Evolutionary conservation across 2,329 filamentous ascomycete species (phyloP).

Genomic region (Didymosphaeria variabile): DNA sequence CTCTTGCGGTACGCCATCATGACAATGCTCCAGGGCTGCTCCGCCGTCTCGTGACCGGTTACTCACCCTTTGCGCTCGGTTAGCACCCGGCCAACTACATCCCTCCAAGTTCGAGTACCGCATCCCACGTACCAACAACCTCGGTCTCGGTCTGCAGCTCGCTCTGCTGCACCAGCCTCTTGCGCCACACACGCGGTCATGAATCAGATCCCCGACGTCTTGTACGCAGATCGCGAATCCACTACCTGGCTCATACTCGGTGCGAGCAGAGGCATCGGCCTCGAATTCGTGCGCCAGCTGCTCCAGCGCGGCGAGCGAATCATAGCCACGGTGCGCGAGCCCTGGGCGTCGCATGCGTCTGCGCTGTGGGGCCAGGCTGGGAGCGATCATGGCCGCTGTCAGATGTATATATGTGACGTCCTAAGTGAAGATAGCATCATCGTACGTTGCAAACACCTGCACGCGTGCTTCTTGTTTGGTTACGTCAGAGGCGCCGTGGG

Average conservation of each 20-base stretch:
- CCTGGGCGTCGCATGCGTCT: conserved; percentile 51
- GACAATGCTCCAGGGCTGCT: too few relatives aligned
- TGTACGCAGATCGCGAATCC: conserved; percentile 52
- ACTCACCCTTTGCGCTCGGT: conserved; percentile 1
- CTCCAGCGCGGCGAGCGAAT: conserved; percentile 58
- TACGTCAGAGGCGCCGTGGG: neutral
- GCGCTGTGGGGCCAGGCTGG: conserved; percentile 54
- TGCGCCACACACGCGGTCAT: conserved; percentile 31
- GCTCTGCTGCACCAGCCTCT: conserved; percentile 12
- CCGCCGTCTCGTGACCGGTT: conserved; percentile 1
- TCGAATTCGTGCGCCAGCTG: conserved; percentile 63
- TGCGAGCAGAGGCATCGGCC: conserved; percentile 59
- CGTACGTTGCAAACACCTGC: conserved; percentile 29
- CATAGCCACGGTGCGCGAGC: conserved; percentile 61
- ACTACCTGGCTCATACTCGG: conserved; percentile 59
- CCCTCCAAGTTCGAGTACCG: neutral
- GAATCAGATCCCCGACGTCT: conserved; percentile 55
- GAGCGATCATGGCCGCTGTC: conserved; percentile 56
- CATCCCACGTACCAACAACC: conserved; percentile 9
- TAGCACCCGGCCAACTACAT: neutral
- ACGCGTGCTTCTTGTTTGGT: neutral
- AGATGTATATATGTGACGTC: conserved; percentile 64
- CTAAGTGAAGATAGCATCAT: conserved; percentile 61
- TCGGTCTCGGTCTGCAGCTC: conserved; percentile 16
- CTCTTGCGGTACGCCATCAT: too few relatives aligned